Evolutionary conservation across 2,329 filamentous ascomycete genomes (phyloP).

Genomic region (Aurifilum marmelostoma): DNA sequence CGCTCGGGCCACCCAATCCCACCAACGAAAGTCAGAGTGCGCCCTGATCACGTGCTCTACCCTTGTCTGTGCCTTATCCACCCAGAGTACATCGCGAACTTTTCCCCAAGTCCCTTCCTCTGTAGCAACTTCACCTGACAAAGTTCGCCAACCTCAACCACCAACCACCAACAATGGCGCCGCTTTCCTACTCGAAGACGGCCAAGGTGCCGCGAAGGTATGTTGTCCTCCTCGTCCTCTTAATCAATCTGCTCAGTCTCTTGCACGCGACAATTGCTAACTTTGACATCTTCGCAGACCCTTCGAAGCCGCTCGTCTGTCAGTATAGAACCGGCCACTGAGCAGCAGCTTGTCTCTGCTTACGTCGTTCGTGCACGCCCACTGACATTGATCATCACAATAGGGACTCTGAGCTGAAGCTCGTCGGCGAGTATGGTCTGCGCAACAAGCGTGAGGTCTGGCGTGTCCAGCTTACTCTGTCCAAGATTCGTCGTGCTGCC

Average conservation of each 20-base stretch:
- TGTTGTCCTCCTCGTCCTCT: not conserved
- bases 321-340: constrained; percentile 93
- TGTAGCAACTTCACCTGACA: constrained; percentile 4
- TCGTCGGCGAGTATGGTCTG: constrained; percentile 99
- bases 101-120: constrained; percentile 1
- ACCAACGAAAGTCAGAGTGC: not conserved
- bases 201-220: constrained; percentile 80
- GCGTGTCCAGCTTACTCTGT: constrained; percentile 98
- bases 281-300: constrained; percentile 66
- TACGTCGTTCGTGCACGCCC: constrained; percentile 80
- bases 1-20: constrained; percentile 3
- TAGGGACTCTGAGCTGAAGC: constrained; percentile 99
- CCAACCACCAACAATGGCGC: constrained; percentile 42
- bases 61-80: constrained; percentile 6
- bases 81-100: constrained; percentile 19
- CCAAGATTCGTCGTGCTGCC: constrained; percentile 99
- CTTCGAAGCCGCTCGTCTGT: constrained; percentile 99
- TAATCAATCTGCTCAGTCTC: not conserved
- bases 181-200: constrained; percentile 94
- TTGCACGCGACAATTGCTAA: constrained; percentile 17
- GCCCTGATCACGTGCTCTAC: constrained; percentile 16
- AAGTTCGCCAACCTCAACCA: constrained; percentile 18
- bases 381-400: constrained; percentile 60
- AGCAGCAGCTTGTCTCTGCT: constrained; percentile 96
- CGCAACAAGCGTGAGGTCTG: constrained; percentile 99